Evolutionary conservation across 78 protist species (phyloP).

Genomic region (Speleostelium caveatum): DNA sequence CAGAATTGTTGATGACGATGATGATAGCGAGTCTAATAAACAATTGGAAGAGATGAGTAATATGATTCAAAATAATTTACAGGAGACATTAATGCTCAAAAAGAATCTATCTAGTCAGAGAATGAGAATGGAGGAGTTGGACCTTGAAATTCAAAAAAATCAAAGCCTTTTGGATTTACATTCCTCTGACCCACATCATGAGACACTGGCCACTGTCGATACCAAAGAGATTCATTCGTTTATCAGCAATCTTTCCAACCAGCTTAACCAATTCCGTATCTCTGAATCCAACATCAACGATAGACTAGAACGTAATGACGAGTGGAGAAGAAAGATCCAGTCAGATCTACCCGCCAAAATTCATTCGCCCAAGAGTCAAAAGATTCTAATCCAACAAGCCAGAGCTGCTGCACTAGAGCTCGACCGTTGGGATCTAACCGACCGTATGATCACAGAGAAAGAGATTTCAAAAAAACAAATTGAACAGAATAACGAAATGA

Average conservation of each 20-base stretch:
- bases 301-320: slow-evolving; percentile 18
- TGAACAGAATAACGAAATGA: background rate
- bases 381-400: slow-evolving; percentile 61
- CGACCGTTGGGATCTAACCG: slow-evolving; percentile 50
- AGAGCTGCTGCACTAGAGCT: slow-evolving; percentile 61
- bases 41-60: slow-evolving; percentile 18
- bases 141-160: background rate
- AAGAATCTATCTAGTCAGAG: slow-evolving; percentile 6
- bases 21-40: background rate
- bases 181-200: too few relatives aligned
- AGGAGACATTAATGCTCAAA: slow-evolving; percentile 40
- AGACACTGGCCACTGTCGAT: background rate
- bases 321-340: slow-evolving; percentile 70
- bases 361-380: slow-evolving; percentile 21
- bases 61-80: slow-evolving; percentile 15
- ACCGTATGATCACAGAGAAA: slow-evolving; percentile 9
- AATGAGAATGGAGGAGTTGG: slow-evolving; percentile 18
- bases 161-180: background rate
- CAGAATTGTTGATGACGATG: background rate
- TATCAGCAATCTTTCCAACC: background rate
- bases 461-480: background rate
- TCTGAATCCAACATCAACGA: slow-evolving; percentile 1
- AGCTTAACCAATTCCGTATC: background rate
- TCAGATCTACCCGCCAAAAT: slow-evolving; percentile 2
- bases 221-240: background rate